Percentiles rank a stretch among this genome's conserved stretches.
These are phyloP conservation scores for Trichosporon sp. DNA, from an alignment of 1,284 basidiomycete species.

Conservation along the genomic window DNA sequence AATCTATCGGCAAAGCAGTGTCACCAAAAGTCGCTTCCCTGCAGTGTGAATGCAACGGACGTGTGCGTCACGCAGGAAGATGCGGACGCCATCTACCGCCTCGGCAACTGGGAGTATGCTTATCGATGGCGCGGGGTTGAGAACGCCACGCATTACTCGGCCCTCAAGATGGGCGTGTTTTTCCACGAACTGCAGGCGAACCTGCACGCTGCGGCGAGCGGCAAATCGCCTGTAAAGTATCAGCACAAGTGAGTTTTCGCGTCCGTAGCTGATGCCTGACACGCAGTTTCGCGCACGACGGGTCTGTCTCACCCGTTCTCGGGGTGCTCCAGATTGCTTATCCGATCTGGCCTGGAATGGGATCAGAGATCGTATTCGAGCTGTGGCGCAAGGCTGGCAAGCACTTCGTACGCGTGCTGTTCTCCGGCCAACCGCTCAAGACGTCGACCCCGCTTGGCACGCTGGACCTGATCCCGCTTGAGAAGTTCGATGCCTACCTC, in stretches of 20 bases:
- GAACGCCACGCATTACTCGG: slow-evolving; percentile 25
- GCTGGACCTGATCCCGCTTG: slow-evolving; percentile 28
- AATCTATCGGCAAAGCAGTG: slow-evolving; percentile 41
- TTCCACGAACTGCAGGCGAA: slow-evolving; percentile 30
- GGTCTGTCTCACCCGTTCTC: slow-evolving; percentile 33
- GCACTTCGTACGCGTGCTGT: slow-evolving; percentile 27
- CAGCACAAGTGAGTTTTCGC: slow-evolving; percentile 32
- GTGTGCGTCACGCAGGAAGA: slow-evolving; percentile 29
- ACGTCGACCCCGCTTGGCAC: slow-evolving; percentile 32
- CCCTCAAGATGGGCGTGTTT: slow-evolving; percentile 35
- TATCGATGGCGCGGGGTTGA: slow-evolving; percentile 29
- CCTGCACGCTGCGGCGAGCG: slow-evolving; percentile 21
- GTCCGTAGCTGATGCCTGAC: not conserved
- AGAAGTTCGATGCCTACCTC: slow-evolving; percentile 27
- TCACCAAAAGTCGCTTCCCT: slow-evolving; percentile 31
- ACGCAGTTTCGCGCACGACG: slow-evolving; percentile 39
- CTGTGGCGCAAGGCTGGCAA: slow-evolving; percentile 19
- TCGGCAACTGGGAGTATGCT: slow-evolving; percentile 39
- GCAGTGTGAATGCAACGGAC: slow-evolving; percentile 28
- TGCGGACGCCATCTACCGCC: slow-evolving; percentile 34
- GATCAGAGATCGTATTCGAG: slow-evolving; percentile 41
- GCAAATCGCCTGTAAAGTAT: slow-evolving; percentile 23
- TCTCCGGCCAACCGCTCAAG: slow-evolving; percentile 28
- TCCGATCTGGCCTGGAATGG: slow-evolving; percentile 41
- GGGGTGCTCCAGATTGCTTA: slow-evolving; percentile 35